phyloP scores from a whole-genome alignment of 1,139 yeast species.

The Yamadazyma membranifaciens region DNA sequence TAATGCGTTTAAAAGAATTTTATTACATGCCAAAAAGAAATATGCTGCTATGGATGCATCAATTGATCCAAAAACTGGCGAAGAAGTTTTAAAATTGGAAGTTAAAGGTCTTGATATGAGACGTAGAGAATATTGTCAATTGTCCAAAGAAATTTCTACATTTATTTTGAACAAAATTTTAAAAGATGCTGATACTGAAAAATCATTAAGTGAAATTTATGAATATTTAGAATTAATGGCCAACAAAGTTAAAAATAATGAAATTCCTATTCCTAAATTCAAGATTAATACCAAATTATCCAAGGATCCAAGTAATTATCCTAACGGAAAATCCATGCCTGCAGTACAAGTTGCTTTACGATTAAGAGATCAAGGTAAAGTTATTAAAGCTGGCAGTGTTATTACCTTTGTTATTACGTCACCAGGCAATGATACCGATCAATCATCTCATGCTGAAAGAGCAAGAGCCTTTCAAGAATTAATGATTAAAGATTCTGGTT shows the following conservation, averaged over 20 bases:
- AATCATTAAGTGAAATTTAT: conserved; percentile 71
- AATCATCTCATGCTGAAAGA: conserved; percentile 58
- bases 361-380: conserved; percentile 75
- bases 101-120: conserved; percentile 97
- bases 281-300: conserved; percentile 74
- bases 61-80: conserved; percentile 47
- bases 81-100: conserved; percentile 61
- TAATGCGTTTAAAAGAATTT: conserved; percentile 80
- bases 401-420: conserved; percentile 79
- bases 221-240: conserved; percentile 65
- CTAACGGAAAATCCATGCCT: conserved; percentile 83
- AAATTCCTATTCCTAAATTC: conserved; percentile 62
- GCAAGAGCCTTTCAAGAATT: conserved; percentile 80
- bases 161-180: conserved; percentile 71
- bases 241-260: conserved; percentile 55
- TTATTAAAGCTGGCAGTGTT: conserved; percentile 85
- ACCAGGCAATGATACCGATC: conserved; percentile 33
- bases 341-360: conserved; percentile 91
- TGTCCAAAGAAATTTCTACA: conserved; percentile 85
- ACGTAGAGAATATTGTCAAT: conserved; percentile 93
- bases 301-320: conserved; percentile 72
- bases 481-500: conserved; percentile 45
- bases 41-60: conserved; percentile 84
- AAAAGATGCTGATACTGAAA: conserved; percentile 75
- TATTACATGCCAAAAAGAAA: conserved; percentile 94